phyloP scores from a whole-genome alignment of 345 rosid species.

The thale cress (Arabidopsis thaliana) region TAIR10.1 NC_003070.9:12144001-12144500 shows the following conservation, averaged over 20 bases:
- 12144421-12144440: constrained; percentile 25
- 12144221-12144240: too few relatives aligned
- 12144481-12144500: constrained; percentile 14
- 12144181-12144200: too few relatives aligned
- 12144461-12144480: constrained; percentile 48
- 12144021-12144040: background rate
- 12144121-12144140: too few relatives aligned
- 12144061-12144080: background rate
- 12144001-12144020: too few relatives aligned
- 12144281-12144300: background rate
- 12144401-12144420: constrained; percentile 44
- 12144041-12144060: background rate
- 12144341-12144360: constrained; percentile 31
- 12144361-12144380: constrained; percentile 34
- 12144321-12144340: background rate
- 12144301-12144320: background rate
- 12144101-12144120: too few relatives aligned
- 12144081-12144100: too few relatives aligned
- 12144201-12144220: too few relatives aligned
- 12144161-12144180: too few relatives aligned
- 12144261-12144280: background rate
- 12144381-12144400: constrained; percentile 20
- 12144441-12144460: constrained; percentile 34
- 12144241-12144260: background rate
- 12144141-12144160: too few relatives aligned